A percentile compares a stretch with the other conserved stretches of the same genome.
Evolutionary conservation across 176 grass and related monocot species (phyloP).

Genomic region (Carex pumila): DNA sequence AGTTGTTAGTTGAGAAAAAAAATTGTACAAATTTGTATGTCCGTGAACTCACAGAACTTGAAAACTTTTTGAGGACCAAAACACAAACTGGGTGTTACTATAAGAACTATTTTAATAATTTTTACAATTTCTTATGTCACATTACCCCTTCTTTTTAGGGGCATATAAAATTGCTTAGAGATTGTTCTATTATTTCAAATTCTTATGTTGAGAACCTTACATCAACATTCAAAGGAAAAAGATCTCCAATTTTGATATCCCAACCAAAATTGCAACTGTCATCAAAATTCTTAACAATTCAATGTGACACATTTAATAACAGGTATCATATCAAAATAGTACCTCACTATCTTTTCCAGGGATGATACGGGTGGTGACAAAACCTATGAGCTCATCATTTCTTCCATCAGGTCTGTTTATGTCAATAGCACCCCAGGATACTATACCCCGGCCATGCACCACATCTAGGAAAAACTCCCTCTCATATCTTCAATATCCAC

Average conservation of each 20-base stretch:
- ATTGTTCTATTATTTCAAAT: neutral
- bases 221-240: neutral
- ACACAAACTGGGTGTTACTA: neutral
- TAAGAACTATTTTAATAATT: neutral
- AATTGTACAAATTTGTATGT: neutral
- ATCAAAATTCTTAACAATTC: neutral
- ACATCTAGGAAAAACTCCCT: conserved; percentile 95
- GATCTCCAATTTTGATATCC: neutral
- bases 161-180: neutral
- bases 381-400: conserved; percentile 77
- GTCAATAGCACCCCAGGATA: conserved; percentile 92
- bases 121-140: neutral
- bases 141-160: neutral
- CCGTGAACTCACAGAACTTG: neutral
- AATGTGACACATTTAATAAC: neutral
- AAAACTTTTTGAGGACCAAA: neutral
- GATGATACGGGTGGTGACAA: conserved; percentile 78
- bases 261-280: neutral
- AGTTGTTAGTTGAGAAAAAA: neutral
- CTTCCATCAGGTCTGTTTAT: conserved; percentile 58
- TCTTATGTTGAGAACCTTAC: neutral
- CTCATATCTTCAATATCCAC: conserved; percentile 54
- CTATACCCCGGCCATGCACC: conserved; percentile 69
- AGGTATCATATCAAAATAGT: neutral
- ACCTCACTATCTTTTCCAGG: conserved; percentile 86